Percentiles rank a stretch among this genome's conserved stretches.
Evolutionary conservation across 768 basidiomycete species (phyloP).

Genomic region (Dictyophora rubrovolvata): DNA sequence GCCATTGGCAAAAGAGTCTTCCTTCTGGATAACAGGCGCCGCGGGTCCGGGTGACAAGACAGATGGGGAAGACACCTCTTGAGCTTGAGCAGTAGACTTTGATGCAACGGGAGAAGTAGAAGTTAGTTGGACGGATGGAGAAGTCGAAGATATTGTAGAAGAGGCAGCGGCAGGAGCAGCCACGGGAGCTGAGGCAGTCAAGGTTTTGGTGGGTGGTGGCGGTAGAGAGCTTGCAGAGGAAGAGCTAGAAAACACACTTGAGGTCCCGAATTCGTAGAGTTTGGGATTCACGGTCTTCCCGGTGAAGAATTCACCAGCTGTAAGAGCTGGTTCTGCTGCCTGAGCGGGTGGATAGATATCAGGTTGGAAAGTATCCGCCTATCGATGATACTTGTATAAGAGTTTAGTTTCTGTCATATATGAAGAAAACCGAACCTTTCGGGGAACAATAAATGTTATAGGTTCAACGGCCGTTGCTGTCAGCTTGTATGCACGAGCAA

Average conservation of each 20-base stretch:
- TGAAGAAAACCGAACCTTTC: conserved; percentile 47
- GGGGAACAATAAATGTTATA: conserved; percentile 89
- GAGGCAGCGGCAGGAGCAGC: conserved; percentile 19
- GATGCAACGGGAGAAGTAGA: conserved; percentile 17
- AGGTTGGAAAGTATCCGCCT: conserved; percentile 94
- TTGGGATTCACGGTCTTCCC: conserved; percentile 76
- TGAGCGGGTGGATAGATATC: conserved; percentile 94
- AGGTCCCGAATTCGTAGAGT: conserved; percentile 70
- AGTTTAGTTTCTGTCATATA: background rate
- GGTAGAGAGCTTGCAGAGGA: conserved; percentile 16
- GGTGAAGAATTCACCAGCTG: conserved; percentile 77
- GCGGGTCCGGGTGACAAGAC: conserved; percentile 18
- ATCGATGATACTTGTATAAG: background rate
- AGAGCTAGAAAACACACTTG: conserved; percentile 22
- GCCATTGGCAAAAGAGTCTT: background rate
- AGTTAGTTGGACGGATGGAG: conserved; percentile 22
- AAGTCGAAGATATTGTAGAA: conserved; percentile 1
- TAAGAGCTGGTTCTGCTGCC: conserved; percentile 67
- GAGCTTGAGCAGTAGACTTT: background rate
- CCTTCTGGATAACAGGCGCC: conserved; percentile 13
- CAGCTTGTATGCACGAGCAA: conserved; percentile 90
- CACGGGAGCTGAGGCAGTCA: conserved; percentile 16
- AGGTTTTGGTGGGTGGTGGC: conserved; percentile 12
- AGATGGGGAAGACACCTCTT: conserved; percentile 25
- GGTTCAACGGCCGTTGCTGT: conserved; percentile 68